Base-by-base conservation (phyloP, 495 filamentous ascomycete species). In the Penicillium coprophilum region DNA sequence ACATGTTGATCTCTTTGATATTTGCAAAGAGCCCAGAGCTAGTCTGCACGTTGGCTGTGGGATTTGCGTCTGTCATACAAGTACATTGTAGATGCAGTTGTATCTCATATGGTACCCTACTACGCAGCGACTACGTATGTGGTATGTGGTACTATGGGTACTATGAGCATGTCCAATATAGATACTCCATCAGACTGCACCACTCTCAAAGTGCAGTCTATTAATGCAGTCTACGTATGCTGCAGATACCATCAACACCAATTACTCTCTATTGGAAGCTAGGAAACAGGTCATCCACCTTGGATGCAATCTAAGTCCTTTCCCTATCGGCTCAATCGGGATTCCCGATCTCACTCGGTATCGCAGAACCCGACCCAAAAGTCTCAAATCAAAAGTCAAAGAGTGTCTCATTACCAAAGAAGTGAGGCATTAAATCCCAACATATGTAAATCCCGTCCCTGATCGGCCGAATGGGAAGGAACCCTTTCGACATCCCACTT, bases 341-440 rank as follows among this genome's bases (percentile, higher is more conserved):
- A 46, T 44, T 13, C 40, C 40, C 39, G 50, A 53, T 53, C 51
- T 34, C 49, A 52, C 31, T 54, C 51, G 51, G 51, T 31, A 24
- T 46, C 31, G 10, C 9, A 15, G 31, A 54, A 46, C 31, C 52
- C 41, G 52, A 38, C 5, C 31, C 34, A 36, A 17, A 38, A 38
- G 34, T 38, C n/a, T 38, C 34, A 17, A n/a, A 8, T 38, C 8
- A 17, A 38, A 38, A 38, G 34, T 38, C n/a, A 38, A 38, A 38
- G 13, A 15, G 34, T 36, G 28, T 36, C 21, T 49, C 31, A 47
- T 36, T 36, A 36, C 23, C n/a, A 20, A 30, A 6, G 6, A 39
- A 28, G 43, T 52, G 50, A 41, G 50, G 50, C 50, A 52, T 52
- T 52, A 52, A 52, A 52, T 30, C 32, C 47, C 34, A 15, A 13